Conservation (phyloP, 106 monocot species). For the Narthecium ossifragum region DNA sequence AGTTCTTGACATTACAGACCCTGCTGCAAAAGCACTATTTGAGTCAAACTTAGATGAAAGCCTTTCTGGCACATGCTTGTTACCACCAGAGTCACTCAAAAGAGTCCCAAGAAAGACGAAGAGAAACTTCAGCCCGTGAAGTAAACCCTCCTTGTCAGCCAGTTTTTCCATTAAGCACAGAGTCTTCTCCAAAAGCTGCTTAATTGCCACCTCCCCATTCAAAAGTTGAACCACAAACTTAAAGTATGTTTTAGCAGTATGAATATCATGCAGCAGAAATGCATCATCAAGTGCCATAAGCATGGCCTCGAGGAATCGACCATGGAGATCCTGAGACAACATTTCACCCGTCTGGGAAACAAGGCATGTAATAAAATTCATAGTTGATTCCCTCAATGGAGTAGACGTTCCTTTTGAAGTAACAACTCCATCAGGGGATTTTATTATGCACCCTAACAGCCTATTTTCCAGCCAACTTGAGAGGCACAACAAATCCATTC, state of each 20-base stretch:
- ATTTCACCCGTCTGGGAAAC: slow-evolving; percentile 30
- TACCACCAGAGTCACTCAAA: slow-evolving; percentile 50
- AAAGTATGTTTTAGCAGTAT: slow-evolving; percentile 71
- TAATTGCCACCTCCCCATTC: slow-evolving; percentile 51
- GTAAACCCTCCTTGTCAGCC: slow-evolving; percentile 47
- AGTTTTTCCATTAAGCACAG: slow-evolving; percentile 61
- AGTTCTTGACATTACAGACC: slow-evolving; percentile 35
- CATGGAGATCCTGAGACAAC: slow-evolving; percentile 40
- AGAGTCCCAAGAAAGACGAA: slow-evolving; percentile 60
- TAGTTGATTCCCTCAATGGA: slow-evolving; percentile 60
- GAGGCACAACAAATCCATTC: slow-evolving; percentile 58
- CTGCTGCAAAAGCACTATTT: slow-evolving; percentile 39
- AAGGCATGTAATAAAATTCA: slow-evolving; percentile 57
- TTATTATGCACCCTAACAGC: slow-evolving; percentile 40
- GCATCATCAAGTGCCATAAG: slow-evolving; percentile 76
- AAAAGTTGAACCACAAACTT: slow-evolving; percentile 66
- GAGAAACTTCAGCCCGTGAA: slow-evolving; percentile 70
- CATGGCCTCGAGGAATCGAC: slow-evolving; percentile 58
- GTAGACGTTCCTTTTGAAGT: slow-evolving; percentile 35
- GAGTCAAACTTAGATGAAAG: slow-evolving; percentile 39
- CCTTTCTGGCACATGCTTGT: slow-evolving; percentile 30
- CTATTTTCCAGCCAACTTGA: slow-evolving; percentile 75
- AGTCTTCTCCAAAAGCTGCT: slow-evolving; percentile 56
- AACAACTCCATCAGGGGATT: slow-evolving; percentile 25
- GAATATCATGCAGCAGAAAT: slow-evolving; percentile 63